Conservation (phyloP, 2,329 filamentous ascomycete species). For the Trichoderma atroviride region DNA sequence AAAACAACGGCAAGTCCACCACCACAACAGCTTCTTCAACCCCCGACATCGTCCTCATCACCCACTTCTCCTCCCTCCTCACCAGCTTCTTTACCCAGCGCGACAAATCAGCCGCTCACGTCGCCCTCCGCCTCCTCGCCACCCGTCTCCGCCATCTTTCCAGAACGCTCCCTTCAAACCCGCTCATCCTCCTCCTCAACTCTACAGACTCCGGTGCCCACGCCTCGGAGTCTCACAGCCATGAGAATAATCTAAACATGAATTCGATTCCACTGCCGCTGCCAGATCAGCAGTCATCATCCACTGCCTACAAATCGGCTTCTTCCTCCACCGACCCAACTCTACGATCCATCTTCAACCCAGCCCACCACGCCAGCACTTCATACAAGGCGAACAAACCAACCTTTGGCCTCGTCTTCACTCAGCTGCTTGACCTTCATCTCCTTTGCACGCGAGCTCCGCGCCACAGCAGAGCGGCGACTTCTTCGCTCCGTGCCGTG, state of each 20-base stretch:
- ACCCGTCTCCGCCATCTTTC: conserved; percentile 51
- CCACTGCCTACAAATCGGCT: conserved; percentile 12
- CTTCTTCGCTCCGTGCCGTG: conserved; percentile 33
- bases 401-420: conserved; percentile 57
- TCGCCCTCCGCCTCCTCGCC: conserved; percentile 51
- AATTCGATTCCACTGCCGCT: background rate
- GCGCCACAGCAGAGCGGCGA: background rate
- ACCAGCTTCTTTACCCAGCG: conserved; percentile 55
- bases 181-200: conserved; percentile 60
- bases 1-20: background rate
- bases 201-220: conserved; percentile 40
- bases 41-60: conserved; percentile 52
- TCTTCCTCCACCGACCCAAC: conserved; percentile 43
- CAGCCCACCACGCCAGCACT: background rate
- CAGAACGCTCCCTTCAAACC: conserved; percentile 43
- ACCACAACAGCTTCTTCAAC: background rate
- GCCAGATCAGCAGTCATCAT: background rate
- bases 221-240: conserved; percentile 13
- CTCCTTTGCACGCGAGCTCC: conserved; percentile 54
- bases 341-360: conserved; percentile 54
- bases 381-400: conserved; percentile 48
- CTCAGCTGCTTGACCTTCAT: conserved; percentile 58
- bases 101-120: conserved; percentile 52
- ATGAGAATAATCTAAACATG: background rate
- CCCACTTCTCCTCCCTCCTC: conserved; percentile 57